phyloP scores from a whole-genome alignment of 257 asterid genomes.

The Plantago major region DNA sequence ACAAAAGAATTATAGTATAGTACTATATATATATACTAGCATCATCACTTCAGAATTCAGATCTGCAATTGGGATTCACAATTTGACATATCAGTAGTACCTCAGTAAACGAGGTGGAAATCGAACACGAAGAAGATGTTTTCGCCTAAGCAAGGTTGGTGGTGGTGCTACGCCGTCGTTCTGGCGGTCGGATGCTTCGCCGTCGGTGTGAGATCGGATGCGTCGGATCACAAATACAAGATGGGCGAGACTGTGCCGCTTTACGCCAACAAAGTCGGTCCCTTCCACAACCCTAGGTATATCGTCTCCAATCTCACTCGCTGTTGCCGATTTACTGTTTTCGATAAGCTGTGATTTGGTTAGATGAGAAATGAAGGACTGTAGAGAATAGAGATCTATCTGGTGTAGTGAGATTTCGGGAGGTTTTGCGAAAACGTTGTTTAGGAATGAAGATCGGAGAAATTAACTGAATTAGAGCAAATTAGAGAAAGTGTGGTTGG shows the following conservation, averaged over 20 bases:
- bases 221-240: constrained; percentile 73
- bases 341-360: background rate
- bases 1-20: too few species aligned
- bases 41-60: constrained; percentile 1
- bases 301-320: background rate
- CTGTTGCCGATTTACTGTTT: background rate
- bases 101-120: background rate
- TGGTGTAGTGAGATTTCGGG: too few species aligned
- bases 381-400: too few species aligned
- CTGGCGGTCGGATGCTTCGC: constrained; percentile 19
- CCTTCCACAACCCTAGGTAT: constrained; percentile 86
- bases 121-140: too few species aligned
- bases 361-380: too few species aligned
- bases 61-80: constrained; percentile 3
- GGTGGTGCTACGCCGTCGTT: constrained; percentile 26
- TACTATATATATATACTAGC: too few species aligned
- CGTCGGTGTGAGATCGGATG: constrained; percentile 49
- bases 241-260: constrained; percentile 70
- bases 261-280: constrained; percentile 85
- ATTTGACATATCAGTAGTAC: too few species aligned
- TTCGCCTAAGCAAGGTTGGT: background rate
- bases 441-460: too few species aligned
- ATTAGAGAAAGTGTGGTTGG: too few species aligned
- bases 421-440: too few species aligned
- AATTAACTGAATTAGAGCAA: too few species aligned